Conservation (phyloP, 495 filamentous ascomycete genomes). For the Cairneyella variabilis region DNA sequence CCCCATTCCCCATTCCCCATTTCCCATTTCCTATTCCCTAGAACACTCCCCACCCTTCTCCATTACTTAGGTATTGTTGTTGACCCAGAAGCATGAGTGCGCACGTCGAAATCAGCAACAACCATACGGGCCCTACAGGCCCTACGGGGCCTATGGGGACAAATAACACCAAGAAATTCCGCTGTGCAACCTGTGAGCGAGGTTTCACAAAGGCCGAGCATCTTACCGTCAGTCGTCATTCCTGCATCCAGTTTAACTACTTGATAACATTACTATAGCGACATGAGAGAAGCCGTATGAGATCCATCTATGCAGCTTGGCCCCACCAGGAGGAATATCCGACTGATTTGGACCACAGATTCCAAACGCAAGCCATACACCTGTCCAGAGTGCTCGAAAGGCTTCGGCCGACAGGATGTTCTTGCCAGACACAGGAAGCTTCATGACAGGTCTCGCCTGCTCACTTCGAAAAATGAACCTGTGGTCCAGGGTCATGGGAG, state of each 20-base stretch:
- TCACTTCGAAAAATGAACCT: neutral
- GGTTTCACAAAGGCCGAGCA: conserved; percentile 2
- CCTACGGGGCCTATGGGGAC: too few species aligned
- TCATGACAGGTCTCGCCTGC: neutral
- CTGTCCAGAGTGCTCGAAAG: conserved; percentile 1
- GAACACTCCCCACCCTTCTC: too few species aligned
- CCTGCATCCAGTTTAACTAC: neutral
- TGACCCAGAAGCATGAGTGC: too few species aligned
- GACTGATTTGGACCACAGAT: conserved; percentile 2
- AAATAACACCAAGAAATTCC: too few species aligned
- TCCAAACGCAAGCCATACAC: conserved; percentile 3
- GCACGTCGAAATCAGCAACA: too few species aligned
- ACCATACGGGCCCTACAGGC: too few species aligned
- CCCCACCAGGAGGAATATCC: too few species aligned
- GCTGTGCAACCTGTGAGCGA: conserved; percentile 7
- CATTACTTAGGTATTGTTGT: too few species aligned
- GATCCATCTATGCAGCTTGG: too few species aligned
- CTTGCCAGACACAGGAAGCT: conserved; percentile 3
- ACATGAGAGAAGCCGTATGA: conserved; percentile 10
- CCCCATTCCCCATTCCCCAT: too few species aligned
- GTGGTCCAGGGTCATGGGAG: too few species aligned
- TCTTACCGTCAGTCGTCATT: neutral
- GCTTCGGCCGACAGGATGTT: conserved; percentile 9
- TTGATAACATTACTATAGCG: neutral
- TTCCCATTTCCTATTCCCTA: too few species aligned